Evolutionary conservation across 805 yeast species (phyloP), one percentile per base, ranked within the genome.

Genomic region (Schwanniomyces pseudopolymorphus): DNA sequence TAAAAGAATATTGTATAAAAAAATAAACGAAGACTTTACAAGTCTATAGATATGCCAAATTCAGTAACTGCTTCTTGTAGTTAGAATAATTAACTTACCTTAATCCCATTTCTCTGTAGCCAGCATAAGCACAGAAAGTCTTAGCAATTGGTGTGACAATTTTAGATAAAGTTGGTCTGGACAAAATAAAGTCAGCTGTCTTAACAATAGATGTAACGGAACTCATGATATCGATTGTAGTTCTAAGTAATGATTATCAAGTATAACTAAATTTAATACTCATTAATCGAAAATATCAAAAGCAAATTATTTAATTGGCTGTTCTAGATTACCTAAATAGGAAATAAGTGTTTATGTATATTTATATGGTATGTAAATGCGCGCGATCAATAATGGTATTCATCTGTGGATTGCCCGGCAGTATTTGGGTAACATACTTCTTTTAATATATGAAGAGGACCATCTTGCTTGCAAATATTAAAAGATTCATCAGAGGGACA

Each of bases 101-200:
- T 61, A 94, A 80, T 45, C 99, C 99, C 75, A 94, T 71, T 70
- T 90, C 82, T 79, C 98, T 87, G 87, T 94, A 94, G 49, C 98
- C 98, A 47, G 96, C 78, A 55, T 79, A 78, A 56, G 83, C 75
- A 57, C 80, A 74, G 72, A 85, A 91, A 57, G 81, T 74, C 63
- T 84, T 80, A 40, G 97, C 87, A 33, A 85, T 78, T 54, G 99
- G 98, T 26, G 85, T 79, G 54, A 87, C 76, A 56, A 91, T 67
- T 66, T 84, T 83, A 55, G 87, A 80, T 63, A 94, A 80, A 42
- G 81, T 64, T 45, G 98, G 96, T 55, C 89, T 80, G 58, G 84
- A 84, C 65, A 87, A 79, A 62, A 92, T 84, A 77, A 74, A 85
- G 67, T 89, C 92, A 57, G 89, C 85, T 40, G 81, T 70, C 69